phyloP scores from a whole-genome alignment of 1,139 yeast genomes.

The Pichia terricola region DNA sequence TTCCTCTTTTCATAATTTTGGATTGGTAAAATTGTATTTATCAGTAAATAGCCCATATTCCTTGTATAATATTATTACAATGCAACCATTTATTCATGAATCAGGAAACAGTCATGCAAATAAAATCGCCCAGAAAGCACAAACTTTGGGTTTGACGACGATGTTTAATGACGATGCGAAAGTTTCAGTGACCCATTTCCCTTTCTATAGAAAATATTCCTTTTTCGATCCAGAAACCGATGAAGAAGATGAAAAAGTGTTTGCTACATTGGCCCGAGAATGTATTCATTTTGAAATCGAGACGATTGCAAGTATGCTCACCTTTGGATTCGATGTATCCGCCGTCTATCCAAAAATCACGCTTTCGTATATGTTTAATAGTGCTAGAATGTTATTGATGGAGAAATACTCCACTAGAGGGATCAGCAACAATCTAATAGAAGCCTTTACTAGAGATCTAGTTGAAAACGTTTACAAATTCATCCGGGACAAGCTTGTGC shows the following conservation, averaged over 20 bases:
- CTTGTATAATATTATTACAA: not conserved
- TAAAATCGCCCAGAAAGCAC: slow-evolving; percentile 10
- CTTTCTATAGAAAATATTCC: slow-evolving; percentile 7
- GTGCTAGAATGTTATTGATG: slow-evolving; percentile 6
- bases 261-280: slow-evolving; percentile 13
- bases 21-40: too few species aligned
- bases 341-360: slow-evolving; percentile 9
- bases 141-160: slow-evolving; percentile 8
- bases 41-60: too few species aligned
- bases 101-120: slow-evolving; percentile 9
- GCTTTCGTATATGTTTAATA: slow-evolving; percentile 9
- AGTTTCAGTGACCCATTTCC: slow-evolving; percentile 9
- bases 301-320: slow-evolving; percentile 13
- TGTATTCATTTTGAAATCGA: slow-evolving; percentile 15
- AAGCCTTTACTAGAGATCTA: slow-evolving; percentile 8
- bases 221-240: slow-evolving; percentile 10
- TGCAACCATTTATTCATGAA: slow-evolving; percentile 12
- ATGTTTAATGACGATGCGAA: slow-evolving; percentile 13
- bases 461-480: slow-evolving; percentile 9
- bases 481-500: slow-evolving; percentile 5
- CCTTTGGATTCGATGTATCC: slow-evolving; percentile 10
- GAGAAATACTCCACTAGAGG: slow-evolving; percentile 5
- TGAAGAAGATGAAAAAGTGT: slow-evolving; percentile 7
- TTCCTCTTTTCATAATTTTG: too few species aligned
- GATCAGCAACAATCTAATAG: slow-evolving; percentile 5